Percentiles rank a stretch among this genome's conserved stretches.
Evolutionary conservation across 129 eudicot species (phyloP).

Genomic region (Flaveria bidentis): DNA sequence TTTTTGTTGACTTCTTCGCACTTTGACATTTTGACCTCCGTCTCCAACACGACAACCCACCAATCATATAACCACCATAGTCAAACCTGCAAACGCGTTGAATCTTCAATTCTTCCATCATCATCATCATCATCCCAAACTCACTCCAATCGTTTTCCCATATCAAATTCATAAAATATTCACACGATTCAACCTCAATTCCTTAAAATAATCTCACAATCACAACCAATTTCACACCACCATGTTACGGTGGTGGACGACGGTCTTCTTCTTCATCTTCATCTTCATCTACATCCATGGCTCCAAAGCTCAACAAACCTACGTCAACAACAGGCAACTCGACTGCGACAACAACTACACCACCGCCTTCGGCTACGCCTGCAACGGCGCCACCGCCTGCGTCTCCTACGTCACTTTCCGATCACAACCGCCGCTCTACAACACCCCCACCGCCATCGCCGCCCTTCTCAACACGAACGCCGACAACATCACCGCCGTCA

Average conservation of each 20-base stretch:
- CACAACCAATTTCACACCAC: background rate
- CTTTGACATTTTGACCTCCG: constrained; percentile 10
- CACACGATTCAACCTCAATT: background rate
- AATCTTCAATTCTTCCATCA: background rate
- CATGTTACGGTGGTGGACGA: constrained; percentile 8
- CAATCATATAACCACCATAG: constrained; percentile 2
- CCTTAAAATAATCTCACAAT: too few species aligned
- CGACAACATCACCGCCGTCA: constrained; percentile 40
- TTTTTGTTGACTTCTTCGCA: background rate
- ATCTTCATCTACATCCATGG: constrained; percentile 3
- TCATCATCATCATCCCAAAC: background rate
- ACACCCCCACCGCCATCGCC: constrained; percentile 47
- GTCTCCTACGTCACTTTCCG: constrained; percentile 74
- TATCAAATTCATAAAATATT: constrained; percentile 1
- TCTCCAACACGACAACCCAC: constrained; percentile 17
- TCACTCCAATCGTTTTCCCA: constrained; percentile 27
- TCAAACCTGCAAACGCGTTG: constrained; percentile 31
- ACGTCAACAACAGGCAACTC: constrained; percentile 66
- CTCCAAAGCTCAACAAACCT: constrained; percentile 55
- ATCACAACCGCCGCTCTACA: constrained; percentile 44
- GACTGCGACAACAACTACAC: constrained; percentile 45
- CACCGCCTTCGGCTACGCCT: constrained; percentile 53
- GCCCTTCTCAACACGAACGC: constrained; percentile 44
- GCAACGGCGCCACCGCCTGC: constrained; percentile 52
- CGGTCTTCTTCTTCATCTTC: background rate